These are phyloP conservation scores for Penicillium psychrosexuale DNA, from an alignment of 2,329 filamentous ascomycete genomes.

Conservation along the genomic window DNA sequence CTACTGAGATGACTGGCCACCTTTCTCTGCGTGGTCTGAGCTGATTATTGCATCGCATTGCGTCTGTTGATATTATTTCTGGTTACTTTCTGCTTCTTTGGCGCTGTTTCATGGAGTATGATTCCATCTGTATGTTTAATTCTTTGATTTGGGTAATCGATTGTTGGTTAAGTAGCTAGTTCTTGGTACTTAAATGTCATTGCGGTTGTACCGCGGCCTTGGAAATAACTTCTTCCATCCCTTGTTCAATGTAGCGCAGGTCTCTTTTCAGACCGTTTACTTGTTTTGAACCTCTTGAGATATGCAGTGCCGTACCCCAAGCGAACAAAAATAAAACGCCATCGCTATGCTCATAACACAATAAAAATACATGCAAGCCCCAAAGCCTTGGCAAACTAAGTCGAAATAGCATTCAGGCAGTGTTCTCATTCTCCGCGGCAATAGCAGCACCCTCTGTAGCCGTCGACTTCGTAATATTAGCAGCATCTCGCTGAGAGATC, in stretches of 20 bases:
- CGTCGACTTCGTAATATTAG: conserved; percentile 20
- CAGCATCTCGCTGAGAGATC: conserved; percentile 33
- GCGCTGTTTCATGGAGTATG: conserved; percentile 5
- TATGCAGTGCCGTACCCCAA: background rate
- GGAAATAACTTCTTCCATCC: background rate
- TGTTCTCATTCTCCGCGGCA: conserved; percentile 19
- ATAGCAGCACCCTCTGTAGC: conserved; percentile 31
- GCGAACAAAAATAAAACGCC: background rate
- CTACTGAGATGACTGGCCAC: conserved; percentile 38
- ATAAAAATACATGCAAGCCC: background rate
- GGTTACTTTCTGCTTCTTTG: conserved; percentile 4
- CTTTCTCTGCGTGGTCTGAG: conserved; percentile 20
- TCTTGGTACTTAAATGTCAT: conserved; percentile 6
- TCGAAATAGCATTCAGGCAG: background rate
- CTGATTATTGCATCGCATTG: conserved; percentile 3
- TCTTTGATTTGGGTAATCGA: conserved; percentile 1
- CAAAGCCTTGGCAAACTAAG: background rate
- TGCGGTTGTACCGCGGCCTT: background rate
- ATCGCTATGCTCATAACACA: conserved; percentile 7
- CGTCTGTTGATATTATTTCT: conserved; percentile 2
- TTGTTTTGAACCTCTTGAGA: background rate
- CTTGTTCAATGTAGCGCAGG: background rate
- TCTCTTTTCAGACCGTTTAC: background rate
- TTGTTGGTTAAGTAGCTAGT: conserved; percentile 8
- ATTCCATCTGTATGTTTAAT: conserved; percentile 8